Base-by-base conservation (phyloP, 805 yeast genomes). In the Blastobotrys robertii region DNA sequence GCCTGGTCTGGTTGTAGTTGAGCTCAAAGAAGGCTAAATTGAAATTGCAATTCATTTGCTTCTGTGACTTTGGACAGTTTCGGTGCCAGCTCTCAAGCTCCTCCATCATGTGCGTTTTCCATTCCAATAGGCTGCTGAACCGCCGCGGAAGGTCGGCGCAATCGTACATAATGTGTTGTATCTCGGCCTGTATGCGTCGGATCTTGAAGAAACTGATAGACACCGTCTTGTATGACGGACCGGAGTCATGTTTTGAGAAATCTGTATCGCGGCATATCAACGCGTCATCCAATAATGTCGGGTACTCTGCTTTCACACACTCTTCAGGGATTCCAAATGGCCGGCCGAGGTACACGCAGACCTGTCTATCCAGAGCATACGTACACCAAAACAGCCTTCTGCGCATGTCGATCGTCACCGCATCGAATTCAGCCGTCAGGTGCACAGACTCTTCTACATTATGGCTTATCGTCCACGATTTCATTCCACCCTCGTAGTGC, bases 241-340 rank as follows among this genome's bases (percentile, higher is more conserved):
- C 34, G 3, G 44, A 11, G 10, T 12, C 37, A n/a, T 31, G 41
- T 41, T 44, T 12, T 43, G 39, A 14, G 30, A 11, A 22, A 37
- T 38, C 15, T 14, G 39, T 15, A 16, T 67, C 30, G 63, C 66
- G 42, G 13, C 59, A 33, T 9, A 84, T 77, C 32, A 69, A 57
- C 1, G 85, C 71, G 56, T 87, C 96, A 62, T 87, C 96, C 37
- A 81, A 61, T 34, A 70, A 71, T 12, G 82, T 73, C 0, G 95
- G 94, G 56, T 79, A 83, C 34, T 74, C 74, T 1, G 84, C 80
- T 41, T 76, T 71, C 36, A 86, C 75, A 40, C 78, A 72, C 49
- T 81, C 87, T 51, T 87, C 95, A 0, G 94, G 92, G 1, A 87
- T 81, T 1, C 94, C 92, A 50, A 82, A 80, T 0, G 96, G 96